Evolutionary conservation across 345 rosid species (phyloP), one percentile per base, ranked within the genome.

Genomic region (Euphorbia tirucalli): DNA sequence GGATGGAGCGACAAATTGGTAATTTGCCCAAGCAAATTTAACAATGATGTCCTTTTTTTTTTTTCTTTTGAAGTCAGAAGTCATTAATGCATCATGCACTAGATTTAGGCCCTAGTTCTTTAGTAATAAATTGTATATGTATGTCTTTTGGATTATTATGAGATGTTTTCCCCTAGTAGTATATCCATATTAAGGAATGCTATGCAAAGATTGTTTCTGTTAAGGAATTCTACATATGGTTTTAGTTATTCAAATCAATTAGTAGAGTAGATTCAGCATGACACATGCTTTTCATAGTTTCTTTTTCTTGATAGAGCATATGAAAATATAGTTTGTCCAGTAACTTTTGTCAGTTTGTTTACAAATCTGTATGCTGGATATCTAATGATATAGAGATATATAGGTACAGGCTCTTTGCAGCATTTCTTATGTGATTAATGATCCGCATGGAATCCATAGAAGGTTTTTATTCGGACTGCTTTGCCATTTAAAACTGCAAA

Each of bases 1-100:
- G n/a, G n/a, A n/a, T n/a, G n/a, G n/a, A 93, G 93, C 49, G 93
- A 91, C 81, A 93, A 91, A 85, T 81, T 93, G 97, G 98, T 93
- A 82, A 75, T 37, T 21, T 43, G 69, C 67, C 69, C 37, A 24
- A 30, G 24, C 9, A 31, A 28, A 21, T 73, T n/a, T 50, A 66
- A 72, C 15, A 57, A 24, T 27, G 31, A 52, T 27, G 41, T 32
- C 59, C 58, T 18, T 61, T 65, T 44, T 39, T 50, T 44, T 1
- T 63, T 46, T 1, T 32, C 13, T 31, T 44, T 31, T 69, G 15
- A 7, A 16, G 30, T 70, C 19, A 32, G 30, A 68, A 22, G 52
- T 35, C 16, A 28, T 59, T 21, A 49, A 32, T 71, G 14, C 25
- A 52, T 68, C 18, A n/a, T 59, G 35, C 24, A 30, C 49, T 71